phyloP scores from a whole-genome alignment of 140 eudicot genomes.

The Anethum foeniculum region DNA sequence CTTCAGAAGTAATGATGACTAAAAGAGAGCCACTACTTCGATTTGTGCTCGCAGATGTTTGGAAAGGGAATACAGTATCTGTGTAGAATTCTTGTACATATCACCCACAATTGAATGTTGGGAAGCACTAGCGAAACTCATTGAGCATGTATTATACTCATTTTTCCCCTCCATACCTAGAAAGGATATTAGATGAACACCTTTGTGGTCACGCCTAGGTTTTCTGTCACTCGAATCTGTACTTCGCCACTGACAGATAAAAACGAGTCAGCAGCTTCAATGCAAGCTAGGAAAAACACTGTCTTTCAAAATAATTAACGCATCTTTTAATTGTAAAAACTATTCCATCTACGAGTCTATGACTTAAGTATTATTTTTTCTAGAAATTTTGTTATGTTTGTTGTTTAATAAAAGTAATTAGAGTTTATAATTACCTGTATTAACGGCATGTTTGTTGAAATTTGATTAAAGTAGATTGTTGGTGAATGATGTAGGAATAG shows the following conservation, averaged over 20 bases:
- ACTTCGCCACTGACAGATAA: slow-evolving; percentile 21
- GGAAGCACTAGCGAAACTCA: slow-evolving; percentile 28
- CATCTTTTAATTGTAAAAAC: no score
- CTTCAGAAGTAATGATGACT: slow-evolving; percentile 24
- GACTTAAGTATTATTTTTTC: no score
- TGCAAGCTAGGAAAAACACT: slow-evolving; percentile 29
- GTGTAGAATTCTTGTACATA: slow-evolving; percentile 30
- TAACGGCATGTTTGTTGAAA: no score
- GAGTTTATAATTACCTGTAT: no score
- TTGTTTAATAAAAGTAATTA: no score
- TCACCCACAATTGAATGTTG: slow-evolving; percentile 36
- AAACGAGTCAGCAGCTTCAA: slow-evolving; percentile 24
- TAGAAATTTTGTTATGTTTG: no score
- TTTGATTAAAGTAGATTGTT: no score
- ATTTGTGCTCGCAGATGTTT: no score
- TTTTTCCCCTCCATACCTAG: slow-evolving; percentile 7
- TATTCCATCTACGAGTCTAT: no score
- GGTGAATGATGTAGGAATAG: no score
- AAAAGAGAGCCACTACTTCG: slow-evolving; percentile 22
- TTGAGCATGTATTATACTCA: slow-evolving; percentile 23
- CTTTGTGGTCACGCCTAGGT: slow-evolving; percentile 9
- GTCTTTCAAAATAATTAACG: slow-evolving; percentile 24
- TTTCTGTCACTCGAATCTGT: slow-evolving; percentile 24
- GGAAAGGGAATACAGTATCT: no score
- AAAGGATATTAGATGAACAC: background rate